Evolutionary conservation across 306 rosid genomes (phyloP).

Genomic region (Clitoria ternatea): DNA sequence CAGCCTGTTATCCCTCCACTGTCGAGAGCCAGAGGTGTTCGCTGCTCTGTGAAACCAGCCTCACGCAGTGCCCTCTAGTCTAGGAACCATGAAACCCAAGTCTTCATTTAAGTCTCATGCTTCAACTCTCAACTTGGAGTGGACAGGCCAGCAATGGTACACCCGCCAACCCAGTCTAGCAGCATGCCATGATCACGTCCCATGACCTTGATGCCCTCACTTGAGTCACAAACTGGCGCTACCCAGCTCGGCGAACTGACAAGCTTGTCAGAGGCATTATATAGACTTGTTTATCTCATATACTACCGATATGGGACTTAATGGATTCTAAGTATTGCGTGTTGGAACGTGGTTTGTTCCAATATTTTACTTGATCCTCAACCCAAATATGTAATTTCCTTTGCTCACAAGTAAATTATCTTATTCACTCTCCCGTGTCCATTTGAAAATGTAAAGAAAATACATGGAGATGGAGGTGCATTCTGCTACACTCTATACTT

Average conservation of each 20-base stretch:
- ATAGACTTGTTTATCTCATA: not conserved
- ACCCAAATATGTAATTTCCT: too few species aligned
- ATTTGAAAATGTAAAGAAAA: too few species aligned
- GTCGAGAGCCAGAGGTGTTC: constrained; percentile 19
- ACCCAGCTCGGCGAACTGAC: not conserved
- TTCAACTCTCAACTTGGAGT: not conserved
- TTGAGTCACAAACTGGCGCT: not conserved
- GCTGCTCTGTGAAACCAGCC: constrained; percentile 39
- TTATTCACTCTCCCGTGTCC: too few species aligned
- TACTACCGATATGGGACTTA: not conserved
- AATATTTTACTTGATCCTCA: too few species aligned
- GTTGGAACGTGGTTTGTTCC: too few species aligned
- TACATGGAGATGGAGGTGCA: too few species aligned
- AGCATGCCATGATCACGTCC: not conserved
- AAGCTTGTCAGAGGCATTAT: not conserved
- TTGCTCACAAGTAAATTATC: too few species aligned
- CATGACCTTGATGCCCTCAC: not conserved
- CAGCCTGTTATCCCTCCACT: constrained; percentile 23
- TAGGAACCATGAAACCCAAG: not conserved
- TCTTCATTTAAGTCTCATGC: not conserved
- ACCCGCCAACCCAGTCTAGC: not conserved
- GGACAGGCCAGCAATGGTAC: not conserved
- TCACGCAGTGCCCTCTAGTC: constrained; percentile 20
- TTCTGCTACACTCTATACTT: too few species aligned
- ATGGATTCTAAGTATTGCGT: too few species aligned